Conservation (phyloP, 2,329 filamentous ascomycete species). For the Penicillium italicum region DNA sequence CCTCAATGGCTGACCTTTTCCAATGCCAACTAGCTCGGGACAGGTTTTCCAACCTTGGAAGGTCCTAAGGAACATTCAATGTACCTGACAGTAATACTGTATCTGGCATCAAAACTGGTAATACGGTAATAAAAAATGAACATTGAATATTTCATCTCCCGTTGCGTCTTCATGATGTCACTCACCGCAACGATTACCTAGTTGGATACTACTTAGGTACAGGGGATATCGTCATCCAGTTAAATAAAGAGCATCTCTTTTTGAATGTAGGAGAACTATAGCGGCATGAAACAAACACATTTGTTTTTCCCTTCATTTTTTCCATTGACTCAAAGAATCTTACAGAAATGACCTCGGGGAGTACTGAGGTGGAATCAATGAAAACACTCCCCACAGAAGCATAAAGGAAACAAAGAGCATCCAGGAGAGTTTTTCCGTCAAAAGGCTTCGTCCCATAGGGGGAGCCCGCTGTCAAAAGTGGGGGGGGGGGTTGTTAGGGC, state of each 20-base stretch:
- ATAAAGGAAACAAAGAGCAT: slow-evolving; percentile 2
- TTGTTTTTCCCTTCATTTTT: not conserved
- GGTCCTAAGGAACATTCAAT: not conserved
- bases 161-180: slow-evolving; percentile 26
- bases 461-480: slow-evolving; percentile 13
- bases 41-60: not conserved
- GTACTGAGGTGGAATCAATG: not conserved
- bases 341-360: not conserved
- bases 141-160: not conserved
- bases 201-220: too few relatives aligned
- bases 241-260: not conserved
- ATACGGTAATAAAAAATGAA: not conserved
- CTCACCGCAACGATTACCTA: slow-evolving; percentile 9
- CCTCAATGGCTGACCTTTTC: too few relatives aligned
- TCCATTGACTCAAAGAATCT: not conserved
- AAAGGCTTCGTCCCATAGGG: slow-evolving; percentile 10
- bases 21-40: too few relatives aligned
- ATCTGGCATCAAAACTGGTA: not conserved
- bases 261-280: not conserved
- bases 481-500: slow-evolving; percentile 22
- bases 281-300: not conserved
- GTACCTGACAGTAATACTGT: not conserved
- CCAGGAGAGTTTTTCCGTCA: not conserved
- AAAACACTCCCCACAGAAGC: slow-evolving; percentile 15
- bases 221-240: too few relatives aligned